phyloP scores from a whole-genome alignment of 805 yeast genomes.

The Barnettozyma vustinii region DNA sequence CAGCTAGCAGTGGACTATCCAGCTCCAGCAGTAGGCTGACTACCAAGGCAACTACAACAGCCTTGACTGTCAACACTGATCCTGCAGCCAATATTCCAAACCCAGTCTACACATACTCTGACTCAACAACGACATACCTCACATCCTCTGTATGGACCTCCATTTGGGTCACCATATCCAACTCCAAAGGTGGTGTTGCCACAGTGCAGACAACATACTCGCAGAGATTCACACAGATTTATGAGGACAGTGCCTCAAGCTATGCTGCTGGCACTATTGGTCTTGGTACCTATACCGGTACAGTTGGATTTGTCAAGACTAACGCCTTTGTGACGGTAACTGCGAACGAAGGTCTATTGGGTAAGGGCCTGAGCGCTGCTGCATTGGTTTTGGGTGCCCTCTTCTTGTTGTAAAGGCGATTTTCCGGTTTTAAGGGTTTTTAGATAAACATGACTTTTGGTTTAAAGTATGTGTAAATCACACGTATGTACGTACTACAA shows the following conservation, averaged over 20 bases:
- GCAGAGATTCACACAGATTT: constrained; percentile 48
- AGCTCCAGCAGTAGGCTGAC: background rate
- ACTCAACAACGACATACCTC: constrained; percentile 25
- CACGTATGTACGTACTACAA: background rate
- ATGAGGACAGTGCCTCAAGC: constrained; percentile 41
- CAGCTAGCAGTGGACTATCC: background rate
- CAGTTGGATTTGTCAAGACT: constrained; percentile 56
- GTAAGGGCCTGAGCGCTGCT: constrained; percentile 4
- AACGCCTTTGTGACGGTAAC: constrained; percentile 36
- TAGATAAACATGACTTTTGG: background rate
- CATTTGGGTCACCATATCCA: constrained; percentile 49
- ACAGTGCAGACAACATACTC: constrained; percentile 45
- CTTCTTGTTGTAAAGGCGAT: background rate
- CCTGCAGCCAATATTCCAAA: constrained; percentile 14
- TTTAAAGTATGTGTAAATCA: background rate
- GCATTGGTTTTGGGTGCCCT: background rate
- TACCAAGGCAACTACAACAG: constrained; percentile 1
- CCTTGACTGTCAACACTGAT: constrained; percentile 8
- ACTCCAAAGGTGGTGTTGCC: constrained; percentile 40
- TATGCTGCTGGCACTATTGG: constrained; percentile 59
- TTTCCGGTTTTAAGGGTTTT: background rate
- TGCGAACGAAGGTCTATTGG: background rate
- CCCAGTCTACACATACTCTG: constrained; percentile 27
- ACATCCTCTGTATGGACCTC: constrained; percentile 29
- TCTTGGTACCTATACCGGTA: constrained; percentile 66